Conservation (phyloP, 2,329 filamentous ascomycete species). For the Epichloe glyceriae region DNA sequence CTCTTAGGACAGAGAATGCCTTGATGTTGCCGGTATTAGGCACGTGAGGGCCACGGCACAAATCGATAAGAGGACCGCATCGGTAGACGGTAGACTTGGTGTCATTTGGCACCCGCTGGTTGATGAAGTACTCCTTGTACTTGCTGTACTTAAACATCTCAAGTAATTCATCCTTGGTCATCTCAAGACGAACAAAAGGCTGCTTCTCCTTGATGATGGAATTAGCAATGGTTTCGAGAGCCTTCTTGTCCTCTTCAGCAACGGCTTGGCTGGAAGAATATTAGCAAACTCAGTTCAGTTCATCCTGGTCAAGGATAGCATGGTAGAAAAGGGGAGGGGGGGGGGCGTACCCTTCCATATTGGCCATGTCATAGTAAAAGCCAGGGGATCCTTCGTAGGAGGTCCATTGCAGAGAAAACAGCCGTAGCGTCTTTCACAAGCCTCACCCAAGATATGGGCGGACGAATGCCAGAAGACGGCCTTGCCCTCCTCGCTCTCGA, state of each 20-base stretch:
- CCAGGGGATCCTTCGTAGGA: slow-evolving; percentile 65
- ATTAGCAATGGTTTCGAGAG: slow-evolving; percentile 65
- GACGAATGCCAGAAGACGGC: slow-evolving; percentile 97
- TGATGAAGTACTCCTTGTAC: slow-evolving; percentile 97
- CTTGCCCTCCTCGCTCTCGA: slow-evolving; percentile 53
- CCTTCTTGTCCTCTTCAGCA: slow-evolving; percentile 74
- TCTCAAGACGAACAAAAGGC: slow-evolving; percentile 75
- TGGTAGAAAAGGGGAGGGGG: not conserved
- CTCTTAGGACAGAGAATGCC: slow-evolving; percentile 84
- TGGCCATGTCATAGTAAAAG: slow-evolving; percentile 96
- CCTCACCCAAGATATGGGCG: slow-evolving; percentile 92
- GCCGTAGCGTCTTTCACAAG: slow-evolving; percentile 77
- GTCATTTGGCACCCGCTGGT: slow-evolving; percentile 54
- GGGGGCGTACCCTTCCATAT: slow-evolving; percentile 24
- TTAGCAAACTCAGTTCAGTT: slow-evolving; percentile 10
- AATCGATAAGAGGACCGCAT: slow-evolving; percentile 85
- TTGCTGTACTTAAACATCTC: slow-evolving; percentile 97
- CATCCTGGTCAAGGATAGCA: not conserved
- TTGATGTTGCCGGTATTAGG: slow-evolving; percentile 86
- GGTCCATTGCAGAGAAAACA: slow-evolving; percentile 91
- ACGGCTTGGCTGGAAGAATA: slow-evolving; percentile 47
- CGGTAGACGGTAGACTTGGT: slow-evolving; percentile 90
- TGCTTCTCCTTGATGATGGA: slow-evolving; percentile 95
- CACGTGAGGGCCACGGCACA: slow-evolving; percentile 91
- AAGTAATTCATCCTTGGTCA: slow-evolving; percentile 81